Evolutionary conservation across 192 early-diverging fungal genomes (phyloP), one percentile per base, ranked within the genome.

Genomic region (Umbelopsis sp.): DNA sequence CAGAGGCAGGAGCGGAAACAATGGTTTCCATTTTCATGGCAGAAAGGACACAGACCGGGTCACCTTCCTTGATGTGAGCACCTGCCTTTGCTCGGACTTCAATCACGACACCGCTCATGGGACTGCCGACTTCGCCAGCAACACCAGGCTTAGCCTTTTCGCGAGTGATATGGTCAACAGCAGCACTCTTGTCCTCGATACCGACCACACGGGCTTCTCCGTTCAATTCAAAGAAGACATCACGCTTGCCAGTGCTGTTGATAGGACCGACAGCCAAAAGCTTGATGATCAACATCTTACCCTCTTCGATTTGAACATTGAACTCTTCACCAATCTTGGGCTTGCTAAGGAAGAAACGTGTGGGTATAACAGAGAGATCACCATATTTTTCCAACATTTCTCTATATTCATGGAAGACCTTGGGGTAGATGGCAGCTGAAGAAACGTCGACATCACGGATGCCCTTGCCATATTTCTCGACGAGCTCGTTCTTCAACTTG

Each of bases 11-110:
- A 11, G 94, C 88, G 20, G 91, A 86, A 25, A 98, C 94, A 25
- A 97, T 87, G 4, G 95, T 98, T 82, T 98, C 96, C 93, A 95
- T 95, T 85, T 95, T 98, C 97, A 98, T 98, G n/a, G 97, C 97
- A 68, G 90, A 93, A 45, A 98, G 82, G 25, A 98, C 91, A 67
- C 90, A 94, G 69, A 98, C 80, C 2, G 97, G 92, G 69, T 96
- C 93, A 16, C 97, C 97, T 16, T 87, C 86, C 86, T 95, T 96
- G 51, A 98, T 89, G 64, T 84, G 76, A 35, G 87, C 82, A 67
- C 95, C 97, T 49, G 86, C 85, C 69, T 92, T 89, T 25, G 91
- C 94, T 70, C 92, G 87, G 73, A 98, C 85, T 77, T 98, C 97
- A 20, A 98, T 89, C 1, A 98, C 94, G 1, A 95, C 91, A 65